Evolutionary conservation across 2,329 filamentous ascomycete species (phyloP).

Genomic region (Trichoderma sp.): DNA sequence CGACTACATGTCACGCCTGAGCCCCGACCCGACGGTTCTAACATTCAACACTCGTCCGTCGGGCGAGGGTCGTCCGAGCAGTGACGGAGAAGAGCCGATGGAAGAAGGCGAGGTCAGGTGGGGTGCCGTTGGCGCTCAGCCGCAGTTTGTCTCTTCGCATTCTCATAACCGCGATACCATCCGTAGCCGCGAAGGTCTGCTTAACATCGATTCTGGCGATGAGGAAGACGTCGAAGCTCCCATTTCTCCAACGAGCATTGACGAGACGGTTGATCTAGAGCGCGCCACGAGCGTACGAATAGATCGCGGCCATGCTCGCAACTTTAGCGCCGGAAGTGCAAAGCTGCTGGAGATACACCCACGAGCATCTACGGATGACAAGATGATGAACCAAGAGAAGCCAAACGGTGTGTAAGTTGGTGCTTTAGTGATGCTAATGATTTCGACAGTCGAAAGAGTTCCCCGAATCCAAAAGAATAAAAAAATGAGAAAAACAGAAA

Average conservation of each 20-base stretch:
- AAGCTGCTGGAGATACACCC: constrained; percentile 65
- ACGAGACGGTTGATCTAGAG: constrained; percentile 44
- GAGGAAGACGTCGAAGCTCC: constrained; percentile 31
- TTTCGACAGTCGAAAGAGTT: constrained; percentile 24
- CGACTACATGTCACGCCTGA: constrained; percentile 63
- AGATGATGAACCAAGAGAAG: constrained; percentile 33
- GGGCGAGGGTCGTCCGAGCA: constrained; percentile 53
- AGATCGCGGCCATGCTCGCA: constrained; percentile 61
- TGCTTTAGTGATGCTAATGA: constrained; percentile 23
- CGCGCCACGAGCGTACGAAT: constrained; percentile 70
- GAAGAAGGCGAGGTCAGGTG: constrained; percentile 47
- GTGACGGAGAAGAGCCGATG: constrained; percentile 53
- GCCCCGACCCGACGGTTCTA: constrained; percentile 28
- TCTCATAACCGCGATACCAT: constrained; percentile 42
- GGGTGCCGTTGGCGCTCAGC: constrained; percentile 48
- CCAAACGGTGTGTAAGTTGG: background rate
- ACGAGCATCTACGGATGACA: constrained; percentile 51
- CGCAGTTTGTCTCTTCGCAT: constrained; percentile 59
- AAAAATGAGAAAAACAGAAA: background rate
- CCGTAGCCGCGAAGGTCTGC: constrained; percentile 51
- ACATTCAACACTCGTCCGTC: constrained; percentile 38
- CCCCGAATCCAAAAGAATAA: background rate
- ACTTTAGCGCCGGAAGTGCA: constrained; percentile 75
- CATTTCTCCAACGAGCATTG: constrained; percentile 28
- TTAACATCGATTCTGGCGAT: constrained; percentile 41